phyloP scores from a whole-genome alignment of 1,139 yeast genomes.

The Trichomonascaceae sp. region DNA sequence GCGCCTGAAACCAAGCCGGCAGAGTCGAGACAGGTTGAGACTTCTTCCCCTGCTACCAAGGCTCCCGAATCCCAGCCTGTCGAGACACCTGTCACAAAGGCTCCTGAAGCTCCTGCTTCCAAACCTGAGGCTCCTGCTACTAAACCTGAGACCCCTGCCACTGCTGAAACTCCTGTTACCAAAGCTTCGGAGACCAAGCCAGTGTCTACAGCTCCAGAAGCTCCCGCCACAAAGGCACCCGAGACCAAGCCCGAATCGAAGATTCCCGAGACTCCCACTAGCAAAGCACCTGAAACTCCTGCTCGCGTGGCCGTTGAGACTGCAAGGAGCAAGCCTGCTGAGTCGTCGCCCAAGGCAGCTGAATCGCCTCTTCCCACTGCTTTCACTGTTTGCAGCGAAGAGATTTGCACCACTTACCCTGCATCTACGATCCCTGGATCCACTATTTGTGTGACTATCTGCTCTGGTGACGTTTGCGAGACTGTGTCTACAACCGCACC shows the following conservation, averaged over 20 bases:
- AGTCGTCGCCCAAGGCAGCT: neutral
- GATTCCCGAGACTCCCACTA: no score
- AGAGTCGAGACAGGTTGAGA: no score
- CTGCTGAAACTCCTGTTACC: slow-evolving; percentile 1
- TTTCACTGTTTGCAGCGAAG: slow-evolving; percentile 1
- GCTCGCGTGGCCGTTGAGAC: no score
- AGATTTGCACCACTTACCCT: slow-evolving; percentile 2
- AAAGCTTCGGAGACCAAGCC: neutral
- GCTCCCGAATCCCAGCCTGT: neutral
- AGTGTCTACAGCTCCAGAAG: neutral
- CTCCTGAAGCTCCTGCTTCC: slow-evolving; percentile 1
- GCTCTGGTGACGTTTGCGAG: neutral
- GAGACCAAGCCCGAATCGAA: neutral
- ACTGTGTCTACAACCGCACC: neutral
- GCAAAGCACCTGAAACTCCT: no score
- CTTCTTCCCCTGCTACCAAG: no score
- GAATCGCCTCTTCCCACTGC: neutral
- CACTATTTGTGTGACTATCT: slow-evolving; percentile 2
- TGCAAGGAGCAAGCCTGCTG: no score
- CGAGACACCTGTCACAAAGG: neutral
- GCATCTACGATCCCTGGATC: slow-evolving; percentile 2
- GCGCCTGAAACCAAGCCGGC: neutral
- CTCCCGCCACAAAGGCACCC: neutral
- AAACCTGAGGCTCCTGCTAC: neutral
- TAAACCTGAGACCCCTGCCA: neutral